Evolutionary conservation across 805 yeast species (phyloP), one percentile per base, ranked within the genome.

Genomic region (Priceomyces melissophilus): DNA sequence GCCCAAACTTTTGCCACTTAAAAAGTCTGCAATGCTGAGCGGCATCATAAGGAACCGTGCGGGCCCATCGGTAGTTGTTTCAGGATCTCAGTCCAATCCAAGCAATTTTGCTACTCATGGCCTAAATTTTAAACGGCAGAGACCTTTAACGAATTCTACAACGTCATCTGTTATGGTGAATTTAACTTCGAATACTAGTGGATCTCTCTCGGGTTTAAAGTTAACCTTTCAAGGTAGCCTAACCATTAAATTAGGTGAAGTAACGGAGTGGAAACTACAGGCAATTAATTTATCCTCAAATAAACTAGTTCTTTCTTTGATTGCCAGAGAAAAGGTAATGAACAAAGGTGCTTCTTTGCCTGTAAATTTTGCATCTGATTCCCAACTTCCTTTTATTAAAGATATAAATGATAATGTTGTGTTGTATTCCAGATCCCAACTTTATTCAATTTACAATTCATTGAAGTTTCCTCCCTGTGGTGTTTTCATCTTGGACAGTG

Each of bases 221-320:
- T 65, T 84, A 10, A 75, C 83, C 3, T 78, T 85, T 42, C 66
- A 74, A 4, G 93, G 95, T 0, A 76, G 78, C 9, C 75, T 83
- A 4, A 68, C 72, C 31, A 79, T 83, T 3, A 66, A 69, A 48
- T 59, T 82, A 8, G 91, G 93, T 2, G 73, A 77, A 31, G 66
- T 70, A 2, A 78, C 77, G 54, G 73, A 68, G 40, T 81, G 90
- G 85, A 72, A 72, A 36, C 68, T 86, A 10, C 84, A 80, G 49
- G 79, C 84, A 1, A 73, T 83, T 39, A 86, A 86, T 63, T 72
- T 71, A 44, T 74, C 85, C 1, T 48, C 60, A n/a, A 69, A 69
- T 16, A 54, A 69, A 12, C 60, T 83, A 45, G 75, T 77, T 40
- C 56, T 84, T 35, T 69, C 85, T 3, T 61, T 85, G 40, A 40